Conservation (phyloP, 495 filamentous ascomycete genomes). For the Penicillium egyptiacum region DNA sequence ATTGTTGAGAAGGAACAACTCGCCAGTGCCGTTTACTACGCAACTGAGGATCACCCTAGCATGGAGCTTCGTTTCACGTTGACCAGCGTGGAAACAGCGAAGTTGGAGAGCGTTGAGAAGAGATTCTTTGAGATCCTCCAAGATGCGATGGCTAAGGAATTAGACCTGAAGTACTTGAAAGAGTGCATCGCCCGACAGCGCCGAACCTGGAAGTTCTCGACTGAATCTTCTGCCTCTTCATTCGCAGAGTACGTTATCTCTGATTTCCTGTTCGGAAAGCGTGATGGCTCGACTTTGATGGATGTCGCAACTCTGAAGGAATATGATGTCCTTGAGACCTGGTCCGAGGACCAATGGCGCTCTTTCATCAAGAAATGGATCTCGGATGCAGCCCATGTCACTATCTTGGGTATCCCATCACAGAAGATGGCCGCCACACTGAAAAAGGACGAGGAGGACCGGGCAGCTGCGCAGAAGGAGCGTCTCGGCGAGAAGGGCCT, state of each 20-base stretch:
- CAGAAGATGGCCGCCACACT: constrained; percentile 65
- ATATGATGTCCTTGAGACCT: constrained; percentile 74
- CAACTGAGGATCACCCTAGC: constrained; percentile 73
- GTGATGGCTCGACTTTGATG: constrained; percentile 77
- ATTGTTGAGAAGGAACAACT: constrained; percentile 93
- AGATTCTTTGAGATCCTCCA: constrained; percentile 81
- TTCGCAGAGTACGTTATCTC: constrained; percentile 81
- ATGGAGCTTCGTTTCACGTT: constrained; percentile 80
- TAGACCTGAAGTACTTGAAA: constrained; percentile 85
- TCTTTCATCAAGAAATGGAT: constrained; percentile 81
- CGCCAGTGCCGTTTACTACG: constrained; percentile 76
- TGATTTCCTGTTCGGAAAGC: constrained; percentile 86
- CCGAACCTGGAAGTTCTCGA: constrained; percentile 73
- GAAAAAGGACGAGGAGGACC: constrained; percentile 66
- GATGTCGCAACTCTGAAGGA: constrained; percentile 66
- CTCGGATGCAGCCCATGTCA: constrained; percentile 79
- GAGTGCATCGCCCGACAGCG: constrained; percentile 80
- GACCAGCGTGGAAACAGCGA: constrained; percentile 81
- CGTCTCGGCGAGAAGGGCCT: constrained; percentile 65
- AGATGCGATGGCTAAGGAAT: constrained; percentile 71
- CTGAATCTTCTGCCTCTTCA: constrained; percentile 71
- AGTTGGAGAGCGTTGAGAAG: constrained; percentile 77
- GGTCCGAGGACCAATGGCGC: constrained; percentile 83
- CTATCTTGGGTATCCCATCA: constrained; percentile 84
- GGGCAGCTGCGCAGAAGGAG: constrained; percentile 57